Evolutionary conservation across 768 basidiomycete species (phyloP).

Genomic region (Kwoniella sp.): DNA sequence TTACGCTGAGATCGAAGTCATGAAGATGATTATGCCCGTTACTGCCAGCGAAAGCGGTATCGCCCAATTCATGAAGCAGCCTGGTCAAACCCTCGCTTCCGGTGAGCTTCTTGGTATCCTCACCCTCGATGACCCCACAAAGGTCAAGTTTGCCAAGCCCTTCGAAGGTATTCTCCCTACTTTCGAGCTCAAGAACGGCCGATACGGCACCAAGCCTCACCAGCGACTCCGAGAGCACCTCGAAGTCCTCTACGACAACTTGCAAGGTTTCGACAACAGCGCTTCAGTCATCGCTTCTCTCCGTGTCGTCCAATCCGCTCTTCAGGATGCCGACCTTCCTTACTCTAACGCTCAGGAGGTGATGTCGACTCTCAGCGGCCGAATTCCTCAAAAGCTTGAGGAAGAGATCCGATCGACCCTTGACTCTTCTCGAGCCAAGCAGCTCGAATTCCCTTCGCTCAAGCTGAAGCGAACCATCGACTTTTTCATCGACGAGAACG

Average conservation of each 20-base stretch:
- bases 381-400: constrained; percentile 89
- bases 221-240: constrained; percentile 77
- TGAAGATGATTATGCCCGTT: constrained; percentile 99
- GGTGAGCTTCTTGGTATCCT: constrained; percentile 97
- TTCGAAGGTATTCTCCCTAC: constrained; percentile 90
- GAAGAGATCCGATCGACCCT: constrained; percentile 77
- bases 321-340: constrained; percentile 83
- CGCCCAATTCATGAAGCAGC: constrained; percentile 95
- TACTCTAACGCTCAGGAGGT: constrained; percentile 82
- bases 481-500: constrained; percentile 75
- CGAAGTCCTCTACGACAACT: constrained; percentile 80
- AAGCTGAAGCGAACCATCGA: constrained; percentile 86
- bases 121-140: constrained; percentile 90
- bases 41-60: constrained; percentile 90
- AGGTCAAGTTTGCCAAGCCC: constrained; percentile 97
- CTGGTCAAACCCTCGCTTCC: constrained; percentile 92
- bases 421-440: constrained; percentile 73
- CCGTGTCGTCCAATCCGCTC: constrained; percentile 79
- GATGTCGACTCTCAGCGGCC: constrained; percentile 84
- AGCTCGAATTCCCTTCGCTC: constrained; percentile 81
- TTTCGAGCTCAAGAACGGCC: constrained; percentile 76
- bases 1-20: constrained; percentile 95
- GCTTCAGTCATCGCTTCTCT: constrained; percentile 82
- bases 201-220: constrained; percentile 85
- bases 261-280: constrained; percentile 96